Evolutionary conservation across 768 basidiomycete genomes (phyloP), one percentile per base, ranked within the genome.

Genomic region (Mycena rosella): DNA sequence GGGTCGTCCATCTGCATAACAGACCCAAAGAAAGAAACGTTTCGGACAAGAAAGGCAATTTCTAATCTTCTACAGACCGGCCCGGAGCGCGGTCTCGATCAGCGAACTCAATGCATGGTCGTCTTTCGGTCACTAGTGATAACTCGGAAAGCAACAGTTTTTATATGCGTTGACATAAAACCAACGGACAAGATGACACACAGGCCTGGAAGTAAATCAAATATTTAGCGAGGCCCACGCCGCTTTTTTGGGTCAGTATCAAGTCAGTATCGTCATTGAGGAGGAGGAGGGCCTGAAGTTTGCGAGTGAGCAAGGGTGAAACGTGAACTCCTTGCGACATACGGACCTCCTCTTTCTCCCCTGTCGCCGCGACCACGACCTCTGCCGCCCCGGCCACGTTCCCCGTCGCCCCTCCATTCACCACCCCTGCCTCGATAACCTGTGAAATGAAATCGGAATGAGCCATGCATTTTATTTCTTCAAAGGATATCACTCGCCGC

Each of bases 381-480:
- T 57, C 85, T 74, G 27, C 82, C 78, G 48, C 83, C 80, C 29
- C 82, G 74, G 0, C 82, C 83, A 68, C 76, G 78, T 66, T 82
- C 79, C 24, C 84, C 84, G 13, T 80, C 82, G 47, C 83, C 83
- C 61, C 87, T 82, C 81, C 84, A 86, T 52, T 86, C 88, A 20
- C 42, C 42, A 5, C 86, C 83, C 61, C 83, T 56, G 18, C 69
- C 69, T 47, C 69, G 40, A 54, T 67, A 63, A 22, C 69, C 69
- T 70, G 11, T 22, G 24, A 14, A 26, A 34, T 6, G 47, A 42
- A 45, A 51, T 24, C 3, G 38, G 48, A 34, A 34, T 51, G 51
- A 62, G 55, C 14, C 27, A 49, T 20, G 26, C 15, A 26, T 22
- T 30, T 13, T 3, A 1, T 24, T 47, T 27, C 30, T 5, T 18